Base-by-base conservation (phyloP, 768 basidiomycete species). In the Sporobolomyces roseus region DNA sequence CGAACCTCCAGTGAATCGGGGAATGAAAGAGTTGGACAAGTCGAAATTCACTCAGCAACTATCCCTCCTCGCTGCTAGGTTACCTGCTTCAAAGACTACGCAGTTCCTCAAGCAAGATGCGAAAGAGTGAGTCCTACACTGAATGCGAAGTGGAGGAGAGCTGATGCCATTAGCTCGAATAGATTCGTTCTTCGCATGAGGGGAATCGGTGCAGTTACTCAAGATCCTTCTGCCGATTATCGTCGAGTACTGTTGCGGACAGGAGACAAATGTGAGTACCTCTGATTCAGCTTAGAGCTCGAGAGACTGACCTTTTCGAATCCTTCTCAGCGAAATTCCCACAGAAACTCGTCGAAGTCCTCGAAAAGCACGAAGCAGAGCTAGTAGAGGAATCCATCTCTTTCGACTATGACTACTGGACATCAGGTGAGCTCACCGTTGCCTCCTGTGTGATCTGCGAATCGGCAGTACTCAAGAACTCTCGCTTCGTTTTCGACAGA, bases 371-470 rank as follows among this genome's bases (percentile, higher is more conserved):
- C 72, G 78, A 83, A 5, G 82, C 81, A 43, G 84, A 83, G 9
- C 76, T 70, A 27, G 81, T 84, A 12, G 79, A 80, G 21, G 84
- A 90, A 75, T 80, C 79, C 1, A 69, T 98, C 48, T 79, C 86
- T 29, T 79, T 98, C 49, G 83, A 84, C 63, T 98, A 97, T 77
- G 83, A 88, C 75, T 88, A 91, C 78, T 98, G 94, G 94, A 87
- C 84, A 2, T 84, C 90, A 53, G 88, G 93, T 36, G 19, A 7
- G 32, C 91, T 41, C 38, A 74, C 16, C 19, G 2, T 6, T 17
- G 1, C n/a, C 23, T 21, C 23, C 12, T 13, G 6, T 23, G 13
- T 46, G 12, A 13, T 46, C 45, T 23, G 13, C 51, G 12, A 7
- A 2, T 33, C 50, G 29, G 27, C 35, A 14, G n/a, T n/a, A n/a